Percentiles rank a stretch among this genome's conserved stretches.
phyloP scores from a whole-genome alignment of 2,329 filamentous ascomycete species.

The Lasiodiplodia hormozganensis region DNA sequence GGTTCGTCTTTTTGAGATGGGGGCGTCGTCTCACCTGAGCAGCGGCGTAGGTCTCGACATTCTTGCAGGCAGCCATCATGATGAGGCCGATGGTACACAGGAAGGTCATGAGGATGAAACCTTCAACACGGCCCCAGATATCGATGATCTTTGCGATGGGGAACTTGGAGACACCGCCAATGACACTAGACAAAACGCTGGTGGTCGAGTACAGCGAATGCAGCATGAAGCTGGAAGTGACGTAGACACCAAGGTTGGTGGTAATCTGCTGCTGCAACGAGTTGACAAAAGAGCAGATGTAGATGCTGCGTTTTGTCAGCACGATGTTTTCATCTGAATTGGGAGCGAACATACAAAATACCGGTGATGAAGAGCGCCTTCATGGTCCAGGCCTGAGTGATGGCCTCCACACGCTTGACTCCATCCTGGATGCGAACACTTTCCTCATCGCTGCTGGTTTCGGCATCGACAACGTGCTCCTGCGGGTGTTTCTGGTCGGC shows the following conservation, averaged over 20 bases:
- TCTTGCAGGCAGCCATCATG: conserved; percentile 67
- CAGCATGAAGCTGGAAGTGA: conserved; percentile 57
- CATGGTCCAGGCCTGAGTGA: conserved; percentile 43
- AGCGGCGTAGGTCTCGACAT: conserved; percentile 65
- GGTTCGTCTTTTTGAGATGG: neutral
- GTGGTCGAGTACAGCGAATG: conserved; percentile 64
- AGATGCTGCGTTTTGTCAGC: conserved; percentile 41
- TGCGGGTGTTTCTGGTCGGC: neutral
- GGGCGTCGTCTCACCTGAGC: conserved; percentile 50
- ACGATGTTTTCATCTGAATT: neutral
- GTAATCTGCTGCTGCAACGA: conserved; percentile 52
- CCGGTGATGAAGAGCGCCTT: conserved; percentile 37
- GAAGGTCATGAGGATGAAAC: conserved; percentile 62
- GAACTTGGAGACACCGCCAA: conserved; percentile 67
- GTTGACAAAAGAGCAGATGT: conserved; percentile 56
- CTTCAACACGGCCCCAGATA: conserved; percentile 71
- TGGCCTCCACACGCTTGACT: conserved; percentile 44
- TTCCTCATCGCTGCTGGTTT: neutral
- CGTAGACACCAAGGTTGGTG: conserved; percentile 51
- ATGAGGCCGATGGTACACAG: conserved; percentile 60
- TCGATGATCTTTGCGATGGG: conserved; percentile 72
- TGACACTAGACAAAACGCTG: conserved; percentile 61
- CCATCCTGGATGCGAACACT: conserved; percentile 40
- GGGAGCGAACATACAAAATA: conserved; percentile 35
- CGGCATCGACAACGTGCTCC: neutral